Percentiles rank a stretch among this genome's conserved stretches.
phyloP scores from a whole-genome alignment of 208 protist species.

The Leptomonas pyrrhocoris region DNA sequence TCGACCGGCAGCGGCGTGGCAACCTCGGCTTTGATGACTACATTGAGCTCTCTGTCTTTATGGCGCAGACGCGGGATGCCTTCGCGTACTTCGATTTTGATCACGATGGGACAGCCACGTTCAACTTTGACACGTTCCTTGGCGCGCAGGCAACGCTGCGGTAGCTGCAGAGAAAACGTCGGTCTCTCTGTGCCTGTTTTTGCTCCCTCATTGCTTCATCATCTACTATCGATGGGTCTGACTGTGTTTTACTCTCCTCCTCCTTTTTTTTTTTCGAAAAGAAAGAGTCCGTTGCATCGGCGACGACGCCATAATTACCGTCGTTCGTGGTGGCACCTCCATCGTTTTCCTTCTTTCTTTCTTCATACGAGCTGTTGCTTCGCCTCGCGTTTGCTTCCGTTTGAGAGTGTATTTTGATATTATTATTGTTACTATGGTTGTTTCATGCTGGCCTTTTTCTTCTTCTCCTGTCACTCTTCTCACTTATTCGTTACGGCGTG shows the following conservation, averaged over 20 bases:
- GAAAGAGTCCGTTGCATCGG: no score
- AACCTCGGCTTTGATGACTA: conserved; percentile 79
- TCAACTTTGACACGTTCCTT: conserved; percentile 67
- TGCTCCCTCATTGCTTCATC: no score
- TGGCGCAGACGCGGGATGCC: conserved; percentile 49
- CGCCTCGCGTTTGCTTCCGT: neutral
- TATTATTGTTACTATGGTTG: neutral
- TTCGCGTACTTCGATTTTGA: conserved; percentile 59
- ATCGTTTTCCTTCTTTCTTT: neutral
- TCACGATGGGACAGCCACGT: conserved; percentile 51
- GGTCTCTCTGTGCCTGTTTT: no score
- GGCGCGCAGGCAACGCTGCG: conserved; percentile 36
- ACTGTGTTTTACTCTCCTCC: no score
- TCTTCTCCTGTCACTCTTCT: no score
- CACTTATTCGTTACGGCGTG: no score
- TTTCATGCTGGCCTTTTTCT: neutral
- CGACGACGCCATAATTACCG: neutral
- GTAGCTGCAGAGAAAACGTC: conserved; percentile 14
- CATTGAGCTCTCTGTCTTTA: conserved; percentile 76
- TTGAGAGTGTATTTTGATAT: neutral
- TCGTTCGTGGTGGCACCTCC: no score
- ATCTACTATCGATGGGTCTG: no score
- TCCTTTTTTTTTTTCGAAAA: no score
- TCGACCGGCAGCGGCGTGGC: conserved; percentile 63
- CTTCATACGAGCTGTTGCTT: neutral